Percentiles rank a stretch among this genome's conserved stretches.
phyloP scores from a whole-genome alignment of 176 grass and related monocot genomes.

The Avena sativa region DNA sequence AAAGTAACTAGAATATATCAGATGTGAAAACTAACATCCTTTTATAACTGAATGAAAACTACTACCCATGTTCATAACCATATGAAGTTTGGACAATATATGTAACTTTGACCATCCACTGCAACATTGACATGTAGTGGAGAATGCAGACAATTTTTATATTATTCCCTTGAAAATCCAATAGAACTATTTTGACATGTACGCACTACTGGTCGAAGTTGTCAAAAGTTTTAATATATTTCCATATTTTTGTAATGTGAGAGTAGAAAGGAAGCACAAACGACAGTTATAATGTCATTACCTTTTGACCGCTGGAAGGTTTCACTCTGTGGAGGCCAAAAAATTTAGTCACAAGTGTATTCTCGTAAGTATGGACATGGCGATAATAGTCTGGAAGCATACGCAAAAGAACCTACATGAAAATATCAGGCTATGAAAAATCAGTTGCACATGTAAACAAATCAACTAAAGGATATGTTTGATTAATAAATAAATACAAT shows the following conservation, averaged over 20 bases:
- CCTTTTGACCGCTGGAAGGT: conserved; percentile 95
- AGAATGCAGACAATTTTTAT: background rate
- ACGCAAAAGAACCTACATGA: conserved; percentile 82
- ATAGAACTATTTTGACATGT: background rate
- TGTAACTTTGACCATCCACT: background rate
- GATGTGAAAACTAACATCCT: background rate
- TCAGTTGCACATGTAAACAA: background rate
- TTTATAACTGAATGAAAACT: background rate
- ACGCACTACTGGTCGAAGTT: background rate
- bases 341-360: conserved; percentile 98
- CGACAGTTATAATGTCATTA: conserved; percentile 38
- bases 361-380: conserved; percentile 88
- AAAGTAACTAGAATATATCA: background rate
- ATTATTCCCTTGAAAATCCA: background rate
- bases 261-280: background rate
- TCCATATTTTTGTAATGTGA: background rate
- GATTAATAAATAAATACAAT: no score
- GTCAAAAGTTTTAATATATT: background rate
- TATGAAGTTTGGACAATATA: background rate
- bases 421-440: conserved; percentile 24
- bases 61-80: background rate
- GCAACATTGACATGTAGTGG: background rate
- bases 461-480: background rate
- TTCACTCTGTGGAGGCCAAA: conserved; percentile 98
- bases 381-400: conserved; percentile 92